These are phyloP conservation scores for Setomelanomma holmii DNA, from an alignment of 2,329 filamentous ascomycete genomes.

Conservation along the genomic window DNA sequence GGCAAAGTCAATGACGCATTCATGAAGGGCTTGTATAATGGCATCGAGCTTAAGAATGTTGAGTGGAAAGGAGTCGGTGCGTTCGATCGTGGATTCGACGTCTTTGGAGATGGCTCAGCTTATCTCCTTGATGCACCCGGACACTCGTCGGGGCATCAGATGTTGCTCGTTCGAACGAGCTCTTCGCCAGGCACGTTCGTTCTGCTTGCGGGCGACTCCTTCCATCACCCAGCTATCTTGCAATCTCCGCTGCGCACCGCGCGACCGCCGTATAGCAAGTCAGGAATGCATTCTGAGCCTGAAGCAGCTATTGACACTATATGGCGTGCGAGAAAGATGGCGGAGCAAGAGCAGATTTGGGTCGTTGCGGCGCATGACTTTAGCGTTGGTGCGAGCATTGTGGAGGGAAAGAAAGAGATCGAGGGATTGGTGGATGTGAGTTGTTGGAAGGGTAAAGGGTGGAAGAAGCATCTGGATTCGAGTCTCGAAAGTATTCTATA, in stretches of 20 bases:
- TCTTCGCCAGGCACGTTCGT: constrained; percentile 30
- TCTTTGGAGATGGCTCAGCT: constrained; percentile 58
- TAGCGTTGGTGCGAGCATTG: constrained; percentile 32
- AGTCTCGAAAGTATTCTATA: background rate
- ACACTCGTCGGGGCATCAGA: constrained; percentile 61
- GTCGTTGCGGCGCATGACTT: constrained; percentile 43
- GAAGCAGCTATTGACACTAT: constrained; percentile 38
- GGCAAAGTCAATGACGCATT: constrained; percentile 33
- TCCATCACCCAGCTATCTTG: constrained; percentile 38
- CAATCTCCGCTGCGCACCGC: constrained; percentile 36
- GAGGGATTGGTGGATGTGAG: constrained; percentile 33
- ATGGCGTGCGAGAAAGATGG: constrained; percentile 27
- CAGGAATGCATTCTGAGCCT: constrained; percentile 38
- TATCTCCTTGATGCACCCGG: constrained; percentile 61
- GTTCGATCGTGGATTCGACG: constrained; percentile 56
- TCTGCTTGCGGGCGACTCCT: constrained; percentile 41
- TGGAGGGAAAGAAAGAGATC: constrained; percentile 27
- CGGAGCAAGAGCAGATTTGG: constrained; percentile 34
- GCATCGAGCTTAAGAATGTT: constrained; percentile 30
- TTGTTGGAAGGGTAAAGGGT: constrained; percentile 31
- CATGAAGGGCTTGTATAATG: constrained; percentile 35
- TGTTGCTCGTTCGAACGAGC: constrained; percentile 39
- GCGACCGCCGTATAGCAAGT: constrained; percentile 36
- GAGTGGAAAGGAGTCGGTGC: constrained; percentile 48
- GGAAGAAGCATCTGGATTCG: constrained; percentile 25